Conservation (phyloP, 1,284 basidiomycete genomes). For the Naganishia sp. region DNA sequence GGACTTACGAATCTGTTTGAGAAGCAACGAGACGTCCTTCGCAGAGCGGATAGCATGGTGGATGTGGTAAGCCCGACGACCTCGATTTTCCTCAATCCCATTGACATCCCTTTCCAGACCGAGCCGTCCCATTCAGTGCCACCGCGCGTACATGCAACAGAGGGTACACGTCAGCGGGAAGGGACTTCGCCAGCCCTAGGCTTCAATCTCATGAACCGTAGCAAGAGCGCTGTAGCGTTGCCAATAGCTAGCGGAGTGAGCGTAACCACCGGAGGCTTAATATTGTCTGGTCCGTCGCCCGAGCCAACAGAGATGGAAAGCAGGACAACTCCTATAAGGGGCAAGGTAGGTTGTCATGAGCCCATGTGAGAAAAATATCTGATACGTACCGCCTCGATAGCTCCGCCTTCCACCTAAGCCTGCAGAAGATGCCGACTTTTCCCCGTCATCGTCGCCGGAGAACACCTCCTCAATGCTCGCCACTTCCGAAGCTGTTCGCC, state of each 20-base stretch:
- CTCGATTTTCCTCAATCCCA: background rate
- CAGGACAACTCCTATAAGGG: conserved; percentile 19
- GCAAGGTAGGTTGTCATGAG: conserved; percentile 18
- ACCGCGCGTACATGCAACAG: conserved; percentile 9
- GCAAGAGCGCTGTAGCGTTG: conserved; percentile 33
- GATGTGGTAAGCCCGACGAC: conserved; percentile 24
- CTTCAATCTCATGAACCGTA: conserved; percentile 27
- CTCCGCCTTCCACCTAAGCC: conserved; percentile 34
- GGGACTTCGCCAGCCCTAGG: background rate
- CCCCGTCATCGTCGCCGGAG: conserved; percentile 34
- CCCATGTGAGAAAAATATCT: background rate
- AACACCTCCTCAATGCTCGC: conserved; percentile 27
- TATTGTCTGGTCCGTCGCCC: conserved; percentile 9
- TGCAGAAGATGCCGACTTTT: conserved; percentile 27
- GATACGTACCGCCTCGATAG: conserved; percentile 1
- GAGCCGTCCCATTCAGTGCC: conserved; percentile 19
- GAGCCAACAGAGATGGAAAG: conserved; percentile 7
- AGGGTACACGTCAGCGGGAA: conserved; percentile 19
- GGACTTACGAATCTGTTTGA: conserved; percentile 33
- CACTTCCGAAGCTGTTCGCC: conserved; percentile 32
- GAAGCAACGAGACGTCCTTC: conserved; percentile 33
- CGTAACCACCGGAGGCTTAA: conserved; percentile 20
- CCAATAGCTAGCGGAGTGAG: conserved; percentile 33
- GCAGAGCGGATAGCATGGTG: conserved; percentile 32
- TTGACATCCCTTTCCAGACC: background rate